A percentile compares a stretch with the other conserved stretches of the same genome.
These are phyloP conservation scores for Scalesia atractyloides DNA, from an alignment of 129 eudicot genomes.

Conservation along the genomic window DNA sequence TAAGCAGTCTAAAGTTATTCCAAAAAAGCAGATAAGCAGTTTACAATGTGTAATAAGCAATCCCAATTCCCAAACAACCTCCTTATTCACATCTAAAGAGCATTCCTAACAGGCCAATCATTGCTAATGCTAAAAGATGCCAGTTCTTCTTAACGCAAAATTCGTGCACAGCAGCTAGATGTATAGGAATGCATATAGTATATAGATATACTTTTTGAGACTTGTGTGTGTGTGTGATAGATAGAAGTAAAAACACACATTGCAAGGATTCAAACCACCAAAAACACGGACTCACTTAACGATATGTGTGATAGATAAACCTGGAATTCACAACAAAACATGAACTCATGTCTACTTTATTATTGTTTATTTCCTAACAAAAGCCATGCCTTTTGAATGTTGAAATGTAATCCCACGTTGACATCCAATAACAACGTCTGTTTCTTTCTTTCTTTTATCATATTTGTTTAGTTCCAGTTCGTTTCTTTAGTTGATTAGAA, in stretches of 20 bases:
- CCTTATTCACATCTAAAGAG: not conserved
- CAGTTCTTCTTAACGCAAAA: not conserved
- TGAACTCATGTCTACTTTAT: not conserved
- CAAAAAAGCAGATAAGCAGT: not conserved
- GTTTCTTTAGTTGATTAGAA: conserved; percentile 2
- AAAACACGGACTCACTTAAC: not conserved
- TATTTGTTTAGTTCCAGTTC: not conserved
- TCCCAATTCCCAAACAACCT: no score
- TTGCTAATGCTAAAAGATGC: not conserved
- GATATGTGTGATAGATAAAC: not conserved
- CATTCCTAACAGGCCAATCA: not conserved
- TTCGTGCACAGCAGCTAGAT: not conserved
- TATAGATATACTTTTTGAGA: not conserved
- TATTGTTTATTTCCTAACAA: not conserved
- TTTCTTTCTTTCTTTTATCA: not conserved
- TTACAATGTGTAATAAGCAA: not conserved
- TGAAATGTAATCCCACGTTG: not conserved
- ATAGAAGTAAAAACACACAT: not conserved
- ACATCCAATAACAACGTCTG: not conserved
- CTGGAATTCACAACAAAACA: not conserved
- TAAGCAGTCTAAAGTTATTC: conserved; percentile 1
- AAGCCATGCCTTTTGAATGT: not conserved
- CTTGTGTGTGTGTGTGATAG: not conserved
- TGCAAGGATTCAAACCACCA: not conserved
- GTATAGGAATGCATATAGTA: not conserved